These are phyloP conservation scores for Fusarium multiceps DNA, from an alignment of 2,329 filamentous ascomycete genomes.

Conservation along the genomic window DNA sequence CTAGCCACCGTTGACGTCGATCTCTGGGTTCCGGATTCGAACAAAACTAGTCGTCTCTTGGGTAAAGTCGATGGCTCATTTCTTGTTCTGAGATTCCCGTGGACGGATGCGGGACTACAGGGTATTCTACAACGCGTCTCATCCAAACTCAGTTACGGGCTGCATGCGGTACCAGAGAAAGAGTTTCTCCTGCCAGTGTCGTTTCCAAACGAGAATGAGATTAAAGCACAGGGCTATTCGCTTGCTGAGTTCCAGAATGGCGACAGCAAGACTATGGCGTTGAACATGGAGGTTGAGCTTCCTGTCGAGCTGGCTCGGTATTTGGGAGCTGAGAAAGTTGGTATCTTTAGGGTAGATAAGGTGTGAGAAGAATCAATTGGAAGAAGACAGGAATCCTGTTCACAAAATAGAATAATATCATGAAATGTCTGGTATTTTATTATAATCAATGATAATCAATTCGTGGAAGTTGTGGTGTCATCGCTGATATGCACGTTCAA, in stretches of 20 bases:
- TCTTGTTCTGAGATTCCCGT: conserved; percentile 75
- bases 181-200: conserved; percentile 75
- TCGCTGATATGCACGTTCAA: not conserved
- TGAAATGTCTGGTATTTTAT: not conserved
- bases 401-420: not conserved
- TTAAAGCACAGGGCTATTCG: conserved; percentile 68
- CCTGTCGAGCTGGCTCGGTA: conserved; percentile 72
- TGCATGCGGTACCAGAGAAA: conserved; percentile 65
- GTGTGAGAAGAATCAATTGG: conserved; percentile 47
- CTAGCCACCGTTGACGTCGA: conserved; percentile 77
- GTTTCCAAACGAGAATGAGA: conserved; percentile 67
- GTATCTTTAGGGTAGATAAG: conserved; percentile 75
- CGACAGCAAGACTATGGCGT: conserved; percentile 65
- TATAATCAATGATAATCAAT: not conserved
- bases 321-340: conserved; percentile 74
- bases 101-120: conserved; percentile 61
- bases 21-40: conserved; percentile 75
- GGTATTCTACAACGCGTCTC: conserved; percentile 58
- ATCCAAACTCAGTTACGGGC: conserved; percentile 64
- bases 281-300: conserved; percentile 69
- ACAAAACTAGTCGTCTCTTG: conserved; percentile 62
- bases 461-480: not conserved
- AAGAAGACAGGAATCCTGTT: conserved; percentile 61
- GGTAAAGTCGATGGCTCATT: conserved; percentile 67
- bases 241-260: conserved; percentile 73